Base-by-base conservation (phyloP, 1,284 basidiomycete species). In the Chalciporus sp. region DNA sequence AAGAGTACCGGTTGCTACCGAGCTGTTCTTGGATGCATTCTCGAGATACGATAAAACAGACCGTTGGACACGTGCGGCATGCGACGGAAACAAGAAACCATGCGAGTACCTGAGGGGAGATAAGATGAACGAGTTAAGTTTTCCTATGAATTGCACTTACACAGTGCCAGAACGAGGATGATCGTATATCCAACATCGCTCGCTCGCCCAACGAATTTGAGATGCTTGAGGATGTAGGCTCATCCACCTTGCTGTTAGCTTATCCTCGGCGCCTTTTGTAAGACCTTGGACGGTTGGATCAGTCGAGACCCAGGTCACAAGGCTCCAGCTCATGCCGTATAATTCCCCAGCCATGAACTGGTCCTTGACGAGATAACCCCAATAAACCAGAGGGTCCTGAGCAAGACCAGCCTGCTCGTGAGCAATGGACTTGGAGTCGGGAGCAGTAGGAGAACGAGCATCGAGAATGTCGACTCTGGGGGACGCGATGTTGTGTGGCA, bases 141-240 rank as follows among this genome's bases (percentile, higher is more conserved):
- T 17, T 31, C 47, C 28, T 37, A 45, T n/a, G 45, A 44, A 42
- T 55, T 57, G 49, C 47, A 76, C 89, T 66, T 77, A 93, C 84
- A 95, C 92, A 19, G 95, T 98, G 45, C 90, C 88, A 3, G 91
- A 86, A 49, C 94, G 89, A 0, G 96, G 96, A 73, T 98, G 95
- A 71, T 99, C 96, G 73, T 99, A 98, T 61, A 99, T 94, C 93
- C 94, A 98, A 72, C 96, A 98, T 27, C 88, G 84, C 69, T 99
- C 96, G 62, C 92, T 90, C 28, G 83, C 81, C 94, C 94, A 98
- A 50, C 93, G 83, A 37, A 99, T 85, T 59, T 88, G 81, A 33
- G 82, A 74, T 11, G 88, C 84, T 45, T 87, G 83, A 0, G 96
- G 96, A 74, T 98, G 95, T 53, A 87, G 69, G 33, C 83, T 81